Conservation (phyloP, 768 basidiomycete genomes). For the Russula sp. region DNA sequence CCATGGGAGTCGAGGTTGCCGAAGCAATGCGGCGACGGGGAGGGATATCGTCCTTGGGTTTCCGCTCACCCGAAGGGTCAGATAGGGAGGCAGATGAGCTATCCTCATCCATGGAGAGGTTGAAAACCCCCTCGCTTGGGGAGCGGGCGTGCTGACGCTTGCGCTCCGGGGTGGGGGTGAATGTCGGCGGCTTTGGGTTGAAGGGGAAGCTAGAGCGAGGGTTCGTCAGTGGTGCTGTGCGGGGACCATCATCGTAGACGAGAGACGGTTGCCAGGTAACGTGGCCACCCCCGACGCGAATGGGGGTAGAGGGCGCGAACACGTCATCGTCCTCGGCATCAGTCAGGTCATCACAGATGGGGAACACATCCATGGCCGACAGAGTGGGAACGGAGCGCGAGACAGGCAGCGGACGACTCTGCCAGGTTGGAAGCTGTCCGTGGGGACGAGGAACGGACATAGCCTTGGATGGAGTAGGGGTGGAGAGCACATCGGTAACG, state of each 20-base stretch:
- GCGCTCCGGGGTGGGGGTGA: slow-evolving; percentile 36
- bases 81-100: slow-evolving; percentile 34
- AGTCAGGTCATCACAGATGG: slow-evolving; percentile 67
- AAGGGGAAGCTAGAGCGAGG: slow-evolving; percentile 38
- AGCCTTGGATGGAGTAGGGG: slow-evolving; percentile 40
- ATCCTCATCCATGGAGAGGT: slow-evolving; percentile 70
- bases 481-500: slow-evolving; percentile 27
- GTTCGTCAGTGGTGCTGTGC: slow-evolving; percentile 46
- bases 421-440: slow-evolving; percentile 11
- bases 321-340: slow-evolving; percentile 37
- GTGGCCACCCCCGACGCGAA: slow-evolving; percentile 30
- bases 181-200: slow-evolving; percentile 29
- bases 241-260: slow-evolving; percentile 36
- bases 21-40: slow-evolving; percentile 21
- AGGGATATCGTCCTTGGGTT: slow-evolving; percentile 32
- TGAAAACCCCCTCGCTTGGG: slow-evolving; percentile 71
- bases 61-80: slow-evolving; percentile 35
- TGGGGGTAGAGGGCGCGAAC: slow-evolving; percentile 51
- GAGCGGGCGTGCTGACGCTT: slow-evolving; percentile 44
- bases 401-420: slow-evolving; percentile 26
- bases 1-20: slow-evolving; percentile 14
- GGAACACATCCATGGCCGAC: slow-evolving; percentile 41
- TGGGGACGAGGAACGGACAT: slow-evolving; percentile 45
- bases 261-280: slow-evolving; percentile 32
- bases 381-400: slow-evolving; percentile 48